Percentiles rank a stretch among this genome's conserved stretches.
Evolutionary conservation across 495 filamentous ascomycete species (phyloP).

Genomic region (Penicillium crystallinum): DNA sequence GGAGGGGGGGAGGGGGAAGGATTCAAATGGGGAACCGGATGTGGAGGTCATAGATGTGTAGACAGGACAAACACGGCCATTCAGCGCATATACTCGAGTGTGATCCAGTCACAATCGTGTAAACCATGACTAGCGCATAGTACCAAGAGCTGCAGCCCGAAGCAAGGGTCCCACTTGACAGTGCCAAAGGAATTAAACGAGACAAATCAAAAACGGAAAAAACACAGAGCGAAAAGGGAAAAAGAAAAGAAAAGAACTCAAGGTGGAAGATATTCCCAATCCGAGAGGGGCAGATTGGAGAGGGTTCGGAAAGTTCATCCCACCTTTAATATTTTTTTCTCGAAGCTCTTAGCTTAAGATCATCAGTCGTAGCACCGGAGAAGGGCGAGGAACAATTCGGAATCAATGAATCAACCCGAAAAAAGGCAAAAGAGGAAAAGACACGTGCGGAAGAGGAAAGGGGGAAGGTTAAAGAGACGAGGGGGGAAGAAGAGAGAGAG

Average conservation of each 20-base stretch:
- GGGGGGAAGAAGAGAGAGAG: constrained; percentile 12
- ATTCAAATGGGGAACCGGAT: not conserved
- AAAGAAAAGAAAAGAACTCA: not conserved
- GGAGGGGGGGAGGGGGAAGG: not conserved
- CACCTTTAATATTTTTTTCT: constrained; percentile 9
- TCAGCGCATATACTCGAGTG: constrained; percentile 14
- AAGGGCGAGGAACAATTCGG: not conserved
- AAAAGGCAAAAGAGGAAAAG: constrained; percentile 2
- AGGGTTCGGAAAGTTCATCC: constrained; percentile 6
- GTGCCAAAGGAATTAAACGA: not conserved
- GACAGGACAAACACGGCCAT: not conserved
- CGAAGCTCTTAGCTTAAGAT: not conserved
- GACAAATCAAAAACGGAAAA: too few species aligned
- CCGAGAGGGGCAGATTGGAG: constrained; percentile 15
- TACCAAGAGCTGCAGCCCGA: constrained; percentile 6
- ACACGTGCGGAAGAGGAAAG: not conserved
- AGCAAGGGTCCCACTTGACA: constrained; percentile 1
- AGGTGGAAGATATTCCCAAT: not conserved
- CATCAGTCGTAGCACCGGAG: not conserved
- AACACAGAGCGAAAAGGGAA: constrained; percentile 1
- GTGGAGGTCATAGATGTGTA: not conserved
- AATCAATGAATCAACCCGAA: not conserved
- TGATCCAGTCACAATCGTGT: constrained; percentile 7
- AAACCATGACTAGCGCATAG: not conserved
- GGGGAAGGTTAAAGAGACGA: constrained; percentile 17